Percentiles rank a stretch among this genome's conserved stretches.
Evolutionary conservation across 2,329 filamentous ascomycete genomes (phyloP).

Genomic region (Fusarium coffeatum): DNA sequence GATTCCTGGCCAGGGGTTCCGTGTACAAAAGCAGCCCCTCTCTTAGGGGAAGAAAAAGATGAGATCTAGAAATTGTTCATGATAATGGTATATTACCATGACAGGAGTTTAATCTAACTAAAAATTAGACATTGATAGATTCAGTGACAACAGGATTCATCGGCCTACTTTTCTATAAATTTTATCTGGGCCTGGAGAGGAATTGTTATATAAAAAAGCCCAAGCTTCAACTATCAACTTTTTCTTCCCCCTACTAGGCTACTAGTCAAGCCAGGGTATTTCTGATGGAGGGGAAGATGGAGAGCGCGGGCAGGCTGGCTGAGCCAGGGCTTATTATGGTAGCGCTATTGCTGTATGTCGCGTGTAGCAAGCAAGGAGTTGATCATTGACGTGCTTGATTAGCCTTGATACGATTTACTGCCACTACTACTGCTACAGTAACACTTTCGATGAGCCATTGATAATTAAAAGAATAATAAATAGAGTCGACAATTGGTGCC

Average conservation of each 20-base stretch:
- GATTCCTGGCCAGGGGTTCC: conserved; percentile 9
- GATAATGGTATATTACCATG: background rate
- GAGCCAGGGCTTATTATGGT: background rate
- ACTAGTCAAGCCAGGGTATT: background rate
- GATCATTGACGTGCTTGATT: background rate
- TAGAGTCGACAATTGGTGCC: background rate
- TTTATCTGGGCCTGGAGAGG: background rate
- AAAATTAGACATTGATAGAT: background rate
- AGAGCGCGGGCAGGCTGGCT: background rate
- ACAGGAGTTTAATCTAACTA: background rate
- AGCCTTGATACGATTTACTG: background rate
- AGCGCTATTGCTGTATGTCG: background rate
- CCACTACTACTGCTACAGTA: background rate
- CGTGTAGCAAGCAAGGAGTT: background rate
- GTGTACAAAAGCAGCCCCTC: background rate
- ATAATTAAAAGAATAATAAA: conserved; percentile 1
- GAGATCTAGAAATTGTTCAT: background rate
- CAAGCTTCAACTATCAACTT: background rate
- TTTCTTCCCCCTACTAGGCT: background rate
- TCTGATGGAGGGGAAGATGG: background rate
- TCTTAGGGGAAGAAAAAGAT: background rate
- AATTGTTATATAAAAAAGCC: background rate
- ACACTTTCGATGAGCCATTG: background rate
- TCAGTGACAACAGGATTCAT: background rate
- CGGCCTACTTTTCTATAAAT: background rate